Evolutionary conservation across 345 rosid species (phyloP).

Genomic region (Euphorbia lathyris): DNA sequence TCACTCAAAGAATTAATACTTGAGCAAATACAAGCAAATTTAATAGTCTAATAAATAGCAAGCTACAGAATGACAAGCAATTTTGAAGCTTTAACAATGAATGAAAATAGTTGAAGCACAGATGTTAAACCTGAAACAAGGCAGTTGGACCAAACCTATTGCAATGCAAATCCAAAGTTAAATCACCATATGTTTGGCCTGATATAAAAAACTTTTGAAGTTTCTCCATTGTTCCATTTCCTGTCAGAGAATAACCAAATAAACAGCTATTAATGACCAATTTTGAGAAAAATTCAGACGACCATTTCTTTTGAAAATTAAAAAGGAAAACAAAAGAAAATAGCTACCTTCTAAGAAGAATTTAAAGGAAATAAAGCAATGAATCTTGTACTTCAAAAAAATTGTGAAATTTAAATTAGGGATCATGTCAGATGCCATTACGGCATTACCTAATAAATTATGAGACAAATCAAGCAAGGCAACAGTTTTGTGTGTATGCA

Average conservation of each 20-base stretch:
- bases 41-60: not conserved
- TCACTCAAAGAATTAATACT: not conserved
- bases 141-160: constrained; percentile 93
- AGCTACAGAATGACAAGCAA: not conserved
- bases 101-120: not conserved
- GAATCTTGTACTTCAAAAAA: not conserved
- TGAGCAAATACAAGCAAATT: not conserved
- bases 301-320: not conserved
- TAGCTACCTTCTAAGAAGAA: not conserved
- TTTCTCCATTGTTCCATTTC: constrained; percentile 94
- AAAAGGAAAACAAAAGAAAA: not conserved
- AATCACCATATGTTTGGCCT: constrained; percentile 69
- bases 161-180: constrained; percentile 93
- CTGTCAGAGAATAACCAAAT: constrained; percentile 41
- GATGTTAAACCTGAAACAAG: constrained; percentile 70
- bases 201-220: constrained; percentile 66
- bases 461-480: constrained; percentile 81
- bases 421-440: constrained; percentile 28
- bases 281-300: not conserved
- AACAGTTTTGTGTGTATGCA: constrained; percentile 59
- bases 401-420: not conserved
- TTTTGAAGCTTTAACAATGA: not conserved
- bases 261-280: constrained; percentile 16
- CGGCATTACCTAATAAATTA: constrained; percentile 77
- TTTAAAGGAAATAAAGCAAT: not conserved